phyloP scores from a whole-genome alignment of 495 filamentous ascomycete species.

The Penicillium pancosmium region DNA sequence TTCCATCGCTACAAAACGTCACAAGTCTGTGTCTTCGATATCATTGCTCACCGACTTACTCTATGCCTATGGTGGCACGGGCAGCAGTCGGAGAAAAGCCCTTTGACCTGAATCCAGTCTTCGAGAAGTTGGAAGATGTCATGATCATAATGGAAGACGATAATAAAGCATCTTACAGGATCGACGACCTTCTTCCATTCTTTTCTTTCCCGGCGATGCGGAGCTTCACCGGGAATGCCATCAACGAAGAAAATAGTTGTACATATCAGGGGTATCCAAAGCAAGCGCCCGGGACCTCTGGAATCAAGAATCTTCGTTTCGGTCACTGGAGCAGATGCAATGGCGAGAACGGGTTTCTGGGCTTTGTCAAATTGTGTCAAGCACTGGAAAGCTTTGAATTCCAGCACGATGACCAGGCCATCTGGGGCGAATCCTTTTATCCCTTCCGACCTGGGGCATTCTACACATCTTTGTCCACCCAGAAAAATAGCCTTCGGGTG shows the following conservation, averaged over 20 bases:
- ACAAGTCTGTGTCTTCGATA: not conserved
- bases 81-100: constrained; percentile 6
- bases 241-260: constrained; percentile 5
- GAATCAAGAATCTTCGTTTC: constrained; percentile 3
- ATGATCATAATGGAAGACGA: not conserved
- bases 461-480: constrained; percentile 11
- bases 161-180: not conserved
- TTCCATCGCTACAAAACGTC: not conserved
- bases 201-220: constrained; percentile 18
- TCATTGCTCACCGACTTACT: not conserved
- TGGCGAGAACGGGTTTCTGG: constrained; percentile 14
- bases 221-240: not conserved
- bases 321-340: not conserved
- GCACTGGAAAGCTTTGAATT: constrained; percentile 20
- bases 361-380: constrained; percentile 16
- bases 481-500: constrained; percentile 21
- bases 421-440: constrained; percentile 6
- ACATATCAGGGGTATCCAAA: not conserved
- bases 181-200: constrained; percentile 12
- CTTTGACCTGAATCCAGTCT: constrained; percentile 9
- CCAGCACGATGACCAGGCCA: constrained; percentile 14
- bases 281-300: not conserved
- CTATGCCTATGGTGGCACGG: constrained; percentile 12
- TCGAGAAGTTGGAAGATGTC: constrained; percentile 13
- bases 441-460: constrained; percentile 13